Evolutionary conservation across 805 yeast species (phyloP).

Genomic region (Kodamaea leandrae): DNA sequence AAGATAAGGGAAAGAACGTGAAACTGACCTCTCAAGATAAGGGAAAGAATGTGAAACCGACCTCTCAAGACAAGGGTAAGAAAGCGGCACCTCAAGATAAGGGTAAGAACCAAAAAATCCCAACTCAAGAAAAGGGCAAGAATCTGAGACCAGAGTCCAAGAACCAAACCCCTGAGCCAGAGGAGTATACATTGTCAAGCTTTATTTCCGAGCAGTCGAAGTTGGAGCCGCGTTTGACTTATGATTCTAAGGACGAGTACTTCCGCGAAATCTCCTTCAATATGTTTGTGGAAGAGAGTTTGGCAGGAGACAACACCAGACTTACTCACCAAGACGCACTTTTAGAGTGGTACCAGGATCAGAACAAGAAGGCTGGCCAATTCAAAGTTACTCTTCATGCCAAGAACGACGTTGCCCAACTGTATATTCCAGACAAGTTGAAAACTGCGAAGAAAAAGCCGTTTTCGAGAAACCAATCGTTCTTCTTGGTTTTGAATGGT

Average conservation of each 20-base stretch:
- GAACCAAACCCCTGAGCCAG: slow-evolving; percentile 2
- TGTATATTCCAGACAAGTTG: slow-evolving; percentile 50
- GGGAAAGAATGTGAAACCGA: background rate
- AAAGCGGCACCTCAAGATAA: background rate
- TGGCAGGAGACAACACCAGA: slow-evolving; percentile 37
- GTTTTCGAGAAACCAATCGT: slow-evolving; percentile 55
- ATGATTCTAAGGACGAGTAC: slow-evolving; percentile 50
- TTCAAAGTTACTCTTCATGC: slow-evolving; percentile 43
- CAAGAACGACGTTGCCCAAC: slow-evolving; percentile 47
- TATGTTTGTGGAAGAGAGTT: slow-evolving; percentile 59
- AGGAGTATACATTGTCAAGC: slow-evolving; percentile 5
- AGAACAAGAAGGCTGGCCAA: slow-evolving; percentile 38
- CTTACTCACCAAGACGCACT: slow-evolving; percentile 41
- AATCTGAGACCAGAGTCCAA: background rate
- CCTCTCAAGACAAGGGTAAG: background rate
- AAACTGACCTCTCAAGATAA: too few relatives aligned
- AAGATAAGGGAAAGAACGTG: too few relatives aligned
- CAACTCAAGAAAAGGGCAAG: background rate
- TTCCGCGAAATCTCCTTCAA: slow-evolving; percentile 59
- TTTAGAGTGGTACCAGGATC: slow-evolving; percentile 51
- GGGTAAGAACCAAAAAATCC: background rate
- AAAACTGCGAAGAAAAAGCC: slow-evolving; percentile 56
- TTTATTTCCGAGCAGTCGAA: slow-evolving; percentile 9
- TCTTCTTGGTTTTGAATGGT: slow-evolving; percentile 51
- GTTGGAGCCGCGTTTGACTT: slow-evolving; percentile 41